Evolutionary conservation across 2,329 filamentous ascomycete species (phyloP), one percentile per base, ranked within the genome.

Genomic region (Cytospora piceae): DNA sequence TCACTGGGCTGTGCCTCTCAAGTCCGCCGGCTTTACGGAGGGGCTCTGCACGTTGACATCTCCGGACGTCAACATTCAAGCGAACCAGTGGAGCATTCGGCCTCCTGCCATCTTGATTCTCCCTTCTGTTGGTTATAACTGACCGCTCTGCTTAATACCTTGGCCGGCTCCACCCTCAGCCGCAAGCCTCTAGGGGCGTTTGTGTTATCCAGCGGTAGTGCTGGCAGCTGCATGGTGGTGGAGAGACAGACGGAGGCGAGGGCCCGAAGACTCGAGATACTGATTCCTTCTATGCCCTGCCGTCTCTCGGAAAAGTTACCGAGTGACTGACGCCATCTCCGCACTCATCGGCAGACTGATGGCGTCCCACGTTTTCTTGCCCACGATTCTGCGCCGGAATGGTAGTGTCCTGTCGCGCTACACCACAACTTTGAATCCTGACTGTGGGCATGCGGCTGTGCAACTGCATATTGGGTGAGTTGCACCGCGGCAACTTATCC

Each of bases 81-180:
- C 31, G 22, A 39, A 20, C 53, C 53, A 37, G 27, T 24, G 29
- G 53, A 24, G 46, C n/a, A 49, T 24, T 20, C n/a, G 11, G 46
- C 11, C 9, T 49, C 6, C n/a, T n/a, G 11, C 9, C 9, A 24
- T 49, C 34, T 37, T 9, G 11, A 15, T 27, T 46, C 14, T 22
- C 22, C 24, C 15, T 11, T 24, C 46, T 57, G 53, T 63, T 63
- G 53, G 39, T 51, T 51, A n/a, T 51, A n/a, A 37, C 56, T 57
- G 60, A 63, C 60, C 60, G 60, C 60, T 31, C 27, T 51, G 22
- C 17, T 34, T 17, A n/a, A 55, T 24, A 56, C 29, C 60, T 56
- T 57, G 60, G 29, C 60, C 42, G 27, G 53, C 56, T 32, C 60
- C 60, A 63, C 60, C 22, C 53, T 57, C 60, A 63, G 60, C 60